Percentiles rank a stretch among this genome's conserved stretches.
Conservation (phyloP, 139 green algal species). For the Nannochloris sp. region DNA sequence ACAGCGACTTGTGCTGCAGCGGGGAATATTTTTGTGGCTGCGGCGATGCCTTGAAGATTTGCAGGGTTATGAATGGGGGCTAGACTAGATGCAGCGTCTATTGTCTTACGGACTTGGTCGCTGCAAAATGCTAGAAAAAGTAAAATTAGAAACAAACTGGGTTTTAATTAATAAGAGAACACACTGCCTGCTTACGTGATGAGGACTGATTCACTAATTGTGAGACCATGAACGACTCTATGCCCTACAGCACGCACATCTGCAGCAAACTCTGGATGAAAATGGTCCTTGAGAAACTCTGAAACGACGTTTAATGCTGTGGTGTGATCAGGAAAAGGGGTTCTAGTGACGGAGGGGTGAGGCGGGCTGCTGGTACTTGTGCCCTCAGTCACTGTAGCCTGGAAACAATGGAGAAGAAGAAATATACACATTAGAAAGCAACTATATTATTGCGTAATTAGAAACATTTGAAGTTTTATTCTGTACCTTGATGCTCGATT, state of each 20-base stretch:
- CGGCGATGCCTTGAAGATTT: slow-evolving; percentile 58
- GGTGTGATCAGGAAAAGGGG: slow-evolving; percentile 37
- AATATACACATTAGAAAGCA: not conserved
- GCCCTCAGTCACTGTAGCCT: slow-evolving; percentile 4
- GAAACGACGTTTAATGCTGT: slow-evolving; percentile 43
- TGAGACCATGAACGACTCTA: slow-evolving; percentile 75
- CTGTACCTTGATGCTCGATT: slow-evolving; percentile 29
- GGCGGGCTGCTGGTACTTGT: not conserved
- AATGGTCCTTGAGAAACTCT: slow-evolving; percentile 35
- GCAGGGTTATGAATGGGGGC: slow-evolving; percentile 87
- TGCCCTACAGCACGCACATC: slow-evolving; percentile 54
- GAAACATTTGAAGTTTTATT: no score
- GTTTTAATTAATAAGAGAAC: not conserved
- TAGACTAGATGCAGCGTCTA: slow-evolving; percentile 53
- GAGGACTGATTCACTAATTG: slow-evolving; percentile 47
- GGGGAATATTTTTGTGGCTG: slow-evolving; percentile 47
- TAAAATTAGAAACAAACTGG: not conserved
- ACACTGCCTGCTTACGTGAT: slow-evolving; percentile 27
- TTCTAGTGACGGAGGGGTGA: not conserved
- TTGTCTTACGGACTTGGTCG: slow-evolving; percentile 36
- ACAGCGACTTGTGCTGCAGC: slow-evolving; percentile 73
- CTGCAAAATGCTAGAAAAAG: not conserved
- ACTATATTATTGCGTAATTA: no score
- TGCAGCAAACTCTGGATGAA: slow-evolving; percentile 20
- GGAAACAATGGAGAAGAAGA: not conserved